phyloP scores from a whole-genome alignment of 768 basidiomycete genomes.

The Pleurotus tuber-regium region DNA sequence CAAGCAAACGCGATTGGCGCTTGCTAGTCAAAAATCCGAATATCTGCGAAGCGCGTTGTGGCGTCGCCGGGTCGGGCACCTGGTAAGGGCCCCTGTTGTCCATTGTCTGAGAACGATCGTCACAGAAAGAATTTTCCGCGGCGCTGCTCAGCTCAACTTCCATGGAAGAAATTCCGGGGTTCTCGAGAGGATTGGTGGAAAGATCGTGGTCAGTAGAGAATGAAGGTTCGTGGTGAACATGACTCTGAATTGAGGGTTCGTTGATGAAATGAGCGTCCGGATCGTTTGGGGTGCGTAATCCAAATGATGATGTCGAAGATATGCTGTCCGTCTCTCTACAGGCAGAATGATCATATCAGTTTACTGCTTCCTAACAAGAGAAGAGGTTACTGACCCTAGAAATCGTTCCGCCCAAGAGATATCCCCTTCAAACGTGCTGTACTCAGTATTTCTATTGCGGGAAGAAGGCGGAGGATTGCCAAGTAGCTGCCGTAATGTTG shows the following conservation, averaged over 20 bases:
- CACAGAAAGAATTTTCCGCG: constrained; percentile 27
- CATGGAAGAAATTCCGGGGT: constrained; percentile 65
- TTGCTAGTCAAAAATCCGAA: constrained; percentile 67
- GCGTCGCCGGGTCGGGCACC: constrained; percentile 42
- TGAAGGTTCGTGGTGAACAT: constrained; percentile 33
- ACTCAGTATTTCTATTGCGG: constrained; percentile 17
- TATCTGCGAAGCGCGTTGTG: constrained; percentile 71
- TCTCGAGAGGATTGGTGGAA: constrained; percentile 33
- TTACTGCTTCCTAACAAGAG: neutral
- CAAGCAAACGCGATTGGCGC: constrained; percentile 28
- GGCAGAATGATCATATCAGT: neutral
- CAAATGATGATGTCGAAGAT: constrained; percentile 47
- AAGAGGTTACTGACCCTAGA: constrained; percentile 47
- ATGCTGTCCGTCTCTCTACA: constrained; percentile 43
- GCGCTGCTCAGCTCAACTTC: constrained; percentile 68
- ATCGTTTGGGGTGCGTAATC: constrained; percentile 50
- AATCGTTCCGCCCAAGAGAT: constrained; percentile 84
- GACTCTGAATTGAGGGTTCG: constrained; percentile 26
- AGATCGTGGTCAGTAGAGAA: constrained; percentile 46
- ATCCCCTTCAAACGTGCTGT: constrained; percentile 57
- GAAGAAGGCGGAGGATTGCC: constrained; percentile 46
- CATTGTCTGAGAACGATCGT: constrained; percentile 9
- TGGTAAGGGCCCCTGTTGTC: constrained; percentile 27
- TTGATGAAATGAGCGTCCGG: constrained; percentile 36
- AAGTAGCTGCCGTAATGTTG: constrained; percentile 72